phyloP scores from a whole-genome alignment of 305 asterid genomes.

The Fraxinus dipetala region DNA sequence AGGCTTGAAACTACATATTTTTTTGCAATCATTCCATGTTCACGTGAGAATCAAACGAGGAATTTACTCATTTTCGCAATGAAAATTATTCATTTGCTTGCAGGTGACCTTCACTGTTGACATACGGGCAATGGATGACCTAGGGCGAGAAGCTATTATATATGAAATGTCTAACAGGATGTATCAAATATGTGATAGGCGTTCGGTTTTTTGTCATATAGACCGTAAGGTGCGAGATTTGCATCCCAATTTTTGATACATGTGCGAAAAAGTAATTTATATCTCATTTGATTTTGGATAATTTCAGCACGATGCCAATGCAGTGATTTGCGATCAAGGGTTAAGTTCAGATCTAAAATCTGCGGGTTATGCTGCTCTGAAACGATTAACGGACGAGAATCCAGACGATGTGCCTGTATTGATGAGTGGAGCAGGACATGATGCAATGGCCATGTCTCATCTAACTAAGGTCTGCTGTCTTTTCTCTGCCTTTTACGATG shows the following conservation, averaged over 20 bases:
- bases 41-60: not conserved
- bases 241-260: constrained; percentile 5
- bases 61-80: not conserved
- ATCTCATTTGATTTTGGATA: constrained; percentile 25
- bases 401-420: constrained; percentile 57
- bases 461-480: constrained; percentile 58
- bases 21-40: not conserved
- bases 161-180: constrained; percentile 67
- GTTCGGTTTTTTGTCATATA: constrained; percentile 69
- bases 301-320: constrained; percentile 86
- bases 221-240: constrained; percentile 71
- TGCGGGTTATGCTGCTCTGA: constrained; percentile 62
- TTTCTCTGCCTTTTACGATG: not conserved
- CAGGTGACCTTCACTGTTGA: constrained; percentile 91
- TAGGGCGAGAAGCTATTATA: constrained; percentile 81
- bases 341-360: constrained; percentile 66
- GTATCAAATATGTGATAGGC: constrained; percentile 66
- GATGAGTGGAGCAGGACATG: constrained; percentile 99
- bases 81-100: constrained; percentile 14
- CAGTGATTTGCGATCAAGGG: constrained; percentile 65
- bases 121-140: constrained; percentile 86
- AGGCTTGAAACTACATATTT: not conserved
- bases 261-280: constrained; percentile 11
- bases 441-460: constrained; percentile 97
- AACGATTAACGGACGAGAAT: constrained; percentile 50